Evolutionary conservation across 1,139 yeast species (phyloP).

Genomic region (Meyerozyma athensensis): DNA sequence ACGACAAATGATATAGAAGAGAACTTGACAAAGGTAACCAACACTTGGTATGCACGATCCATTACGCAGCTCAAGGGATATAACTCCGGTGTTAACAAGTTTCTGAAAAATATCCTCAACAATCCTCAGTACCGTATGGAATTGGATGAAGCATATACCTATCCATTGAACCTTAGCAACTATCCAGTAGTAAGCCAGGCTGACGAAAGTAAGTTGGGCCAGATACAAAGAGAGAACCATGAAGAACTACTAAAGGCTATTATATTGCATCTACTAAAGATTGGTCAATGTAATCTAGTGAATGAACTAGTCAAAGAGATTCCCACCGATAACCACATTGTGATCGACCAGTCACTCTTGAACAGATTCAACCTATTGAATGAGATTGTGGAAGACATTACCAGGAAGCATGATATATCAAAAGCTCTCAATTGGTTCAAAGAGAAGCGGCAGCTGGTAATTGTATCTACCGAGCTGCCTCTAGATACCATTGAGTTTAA

Average conservation of each 20-base stretch:
- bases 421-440: conserved; percentile 36
- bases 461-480: background rate
- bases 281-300: conserved; percentile 38
- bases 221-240: conserved; percentile 25
- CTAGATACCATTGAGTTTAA: conserved; percentile 45
- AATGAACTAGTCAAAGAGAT: conserved; percentile 27
- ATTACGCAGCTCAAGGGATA: conserved; percentile 32
- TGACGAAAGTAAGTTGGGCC: conserved; percentile 7
- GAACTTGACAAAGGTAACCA: conserved; percentile 4
- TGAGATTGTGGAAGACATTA: conserved; percentile 34
- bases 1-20: background rate
- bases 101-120: conserved; percentile 31
- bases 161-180: conserved; percentile 32
- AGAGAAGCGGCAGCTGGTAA: conserved; percentile 11
- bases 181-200: conserved; percentile 19
- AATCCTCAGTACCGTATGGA: conserved; percentile 28
- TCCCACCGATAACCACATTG: conserved; percentile 12
- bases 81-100: conserved; percentile 34
- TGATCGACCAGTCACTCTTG: conserved; percentile 23
- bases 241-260: conserved; percentile 38
- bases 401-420: conserved; percentile 28
- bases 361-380: conserved; percentile 27
- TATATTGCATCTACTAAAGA: conserved; percentile 36
- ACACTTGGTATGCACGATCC: conserved; percentile 35
- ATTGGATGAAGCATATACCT: conserved; percentile 43